phyloP scores from a whole-genome alignment of 176 grass and related monocot species.

The Oryza coarctata region DNA sequence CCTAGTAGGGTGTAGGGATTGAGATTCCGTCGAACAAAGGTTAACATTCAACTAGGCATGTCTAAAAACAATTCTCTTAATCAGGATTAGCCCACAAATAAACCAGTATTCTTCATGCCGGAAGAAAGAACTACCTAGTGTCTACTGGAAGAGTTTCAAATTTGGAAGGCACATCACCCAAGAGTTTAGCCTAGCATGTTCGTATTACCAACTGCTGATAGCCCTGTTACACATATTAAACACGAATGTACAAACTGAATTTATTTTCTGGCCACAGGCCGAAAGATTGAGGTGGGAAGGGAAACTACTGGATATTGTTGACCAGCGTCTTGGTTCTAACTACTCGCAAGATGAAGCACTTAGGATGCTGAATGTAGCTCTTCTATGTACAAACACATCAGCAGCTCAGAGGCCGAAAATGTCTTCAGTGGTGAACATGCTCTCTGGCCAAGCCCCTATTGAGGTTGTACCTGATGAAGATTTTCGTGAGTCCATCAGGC shows the following conservation, averaged over 20 bases:
- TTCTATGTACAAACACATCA: conserved; percentile 63
- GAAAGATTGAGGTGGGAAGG: conserved; percentile 65
- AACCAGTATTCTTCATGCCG: neutral
- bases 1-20: neutral
- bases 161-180: neutral
- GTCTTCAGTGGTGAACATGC: conserved; percentile 78
- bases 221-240: neutral
- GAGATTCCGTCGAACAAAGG: neutral
- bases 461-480: conserved; percentile 36
- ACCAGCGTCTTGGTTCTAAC: conserved; percentile 53
- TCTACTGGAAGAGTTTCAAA: neutral
- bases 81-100: neutral
- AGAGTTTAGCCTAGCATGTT: neutral
- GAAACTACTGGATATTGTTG: conserved; percentile 68
- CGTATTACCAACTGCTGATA: neutral
- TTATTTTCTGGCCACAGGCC: conserved; percentile 42
- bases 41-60: neutral
- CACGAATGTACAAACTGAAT: neutral
- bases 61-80: neutral
- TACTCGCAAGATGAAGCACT: conserved; percentile 64
- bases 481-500: conserved; percentile 22
- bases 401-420: conserved; percentile 64
- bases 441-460: conserved; percentile 51
- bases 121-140: neutral
- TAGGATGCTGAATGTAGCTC: conserved; percentile 55